These are phyloP conservation scores for Fusarium sp. DNA, from an alignment of 2,329 filamentous ascomycete species.

Conservation along the genomic window DNA sequence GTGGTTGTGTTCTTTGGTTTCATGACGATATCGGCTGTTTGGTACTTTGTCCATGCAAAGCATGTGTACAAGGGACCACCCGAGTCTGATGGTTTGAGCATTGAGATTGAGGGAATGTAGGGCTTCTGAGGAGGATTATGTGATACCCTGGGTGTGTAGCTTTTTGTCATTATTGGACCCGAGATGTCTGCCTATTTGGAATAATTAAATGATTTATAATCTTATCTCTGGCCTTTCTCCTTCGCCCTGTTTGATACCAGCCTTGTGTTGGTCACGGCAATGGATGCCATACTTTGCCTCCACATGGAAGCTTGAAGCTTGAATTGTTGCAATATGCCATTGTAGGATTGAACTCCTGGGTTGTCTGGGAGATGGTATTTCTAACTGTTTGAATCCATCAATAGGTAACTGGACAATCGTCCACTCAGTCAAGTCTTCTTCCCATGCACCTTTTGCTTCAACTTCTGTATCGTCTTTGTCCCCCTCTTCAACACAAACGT, in stretches of 20 bases:
- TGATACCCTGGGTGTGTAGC: not conserved
- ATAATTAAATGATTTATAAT: not conserved
- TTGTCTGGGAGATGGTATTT: too few relatives aligned
- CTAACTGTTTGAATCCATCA: too few relatives aligned
- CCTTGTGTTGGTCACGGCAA: not conserved
- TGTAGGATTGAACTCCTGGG: too few relatives aligned
- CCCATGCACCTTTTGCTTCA: conserved; percentile 39
- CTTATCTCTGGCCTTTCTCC: fast-evolving
- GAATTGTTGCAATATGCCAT: too few relatives aligned
- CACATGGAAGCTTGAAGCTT: not conserved
- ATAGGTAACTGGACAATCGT: too few relatives aligned
- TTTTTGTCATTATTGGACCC: not conserved
- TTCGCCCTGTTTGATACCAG: not conserved
- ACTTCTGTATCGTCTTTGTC: conserved; percentile 9
- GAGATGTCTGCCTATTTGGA: not conserved
- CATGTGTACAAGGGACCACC: conserved; percentile 41
- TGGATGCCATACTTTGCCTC: not conserved
- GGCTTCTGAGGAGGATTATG: not conserved
- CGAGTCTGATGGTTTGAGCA: conserved; percentile 33
- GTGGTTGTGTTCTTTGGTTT: conserved; percentile 72
- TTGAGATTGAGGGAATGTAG: not conserved
- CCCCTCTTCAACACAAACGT: conserved; percentile 38
- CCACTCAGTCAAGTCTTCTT: conserved; percentile 1
- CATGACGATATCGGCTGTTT: conserved; percentile 63
- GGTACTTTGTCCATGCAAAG: conserved; percentile 65